These are phyloP conservation scores for Trametes cinnabarina DNA, from an alignment of 768 basidiomycete species.

Conservation along the genomic window DNA sequence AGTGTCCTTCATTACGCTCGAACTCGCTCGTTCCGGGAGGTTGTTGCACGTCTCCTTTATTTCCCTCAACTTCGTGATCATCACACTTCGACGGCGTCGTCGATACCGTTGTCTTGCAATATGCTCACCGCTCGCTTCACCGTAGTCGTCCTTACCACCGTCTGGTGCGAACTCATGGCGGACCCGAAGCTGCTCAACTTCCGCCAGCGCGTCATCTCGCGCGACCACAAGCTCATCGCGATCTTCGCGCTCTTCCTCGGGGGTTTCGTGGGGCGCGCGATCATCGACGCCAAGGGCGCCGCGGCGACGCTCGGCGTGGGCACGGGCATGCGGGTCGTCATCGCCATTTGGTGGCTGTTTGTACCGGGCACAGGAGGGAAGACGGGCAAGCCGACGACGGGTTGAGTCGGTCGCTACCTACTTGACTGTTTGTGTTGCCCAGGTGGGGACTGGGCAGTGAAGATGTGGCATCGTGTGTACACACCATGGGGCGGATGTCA, in stretches of 20 bases:
- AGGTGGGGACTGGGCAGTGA: too few relatives aligned
- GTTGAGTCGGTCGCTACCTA: neutral
- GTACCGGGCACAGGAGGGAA: slow-evolving; percentile 45
- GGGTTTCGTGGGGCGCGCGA: slow-evolving; percentile 62
- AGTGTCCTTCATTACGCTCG: slow-evolving; percentile 34
- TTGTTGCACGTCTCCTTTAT: neutral
- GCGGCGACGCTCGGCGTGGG: slow-evolving; percentile 67
- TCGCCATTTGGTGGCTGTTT: slow-evolving; percentile 65
- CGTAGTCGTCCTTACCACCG: slow-evolving; percentile 77
- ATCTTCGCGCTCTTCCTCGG: slow-evolving; percentile 71
- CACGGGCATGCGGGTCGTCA: slow-evolving; percentile 57
- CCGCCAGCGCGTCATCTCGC: slow-evolving; percentile 49
- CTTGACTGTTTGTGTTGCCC: too few relatives aligned
- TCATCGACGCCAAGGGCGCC: slow-evolving; percentile 58
- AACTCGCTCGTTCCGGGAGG: too few relatives aligned
- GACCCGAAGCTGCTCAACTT: slow-evolving; percentile 72
- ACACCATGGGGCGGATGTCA: neutral
- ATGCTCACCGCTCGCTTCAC: neutral
- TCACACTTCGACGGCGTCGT: neutral
- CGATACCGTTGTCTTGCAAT: too few relatives aligned
- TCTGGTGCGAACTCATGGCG: slow-evolving; percentile 86
- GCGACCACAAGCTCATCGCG: slow-evolving; percentile 72
- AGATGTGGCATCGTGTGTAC: neutral
- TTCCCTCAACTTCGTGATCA: neutral
- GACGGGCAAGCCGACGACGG: slow-evolving; percentile 3